Evolutionary conservation across 2,329 filamentous ascomycete species (phyloP).

Genomic region (Epichloe glyceriae): DNA sequence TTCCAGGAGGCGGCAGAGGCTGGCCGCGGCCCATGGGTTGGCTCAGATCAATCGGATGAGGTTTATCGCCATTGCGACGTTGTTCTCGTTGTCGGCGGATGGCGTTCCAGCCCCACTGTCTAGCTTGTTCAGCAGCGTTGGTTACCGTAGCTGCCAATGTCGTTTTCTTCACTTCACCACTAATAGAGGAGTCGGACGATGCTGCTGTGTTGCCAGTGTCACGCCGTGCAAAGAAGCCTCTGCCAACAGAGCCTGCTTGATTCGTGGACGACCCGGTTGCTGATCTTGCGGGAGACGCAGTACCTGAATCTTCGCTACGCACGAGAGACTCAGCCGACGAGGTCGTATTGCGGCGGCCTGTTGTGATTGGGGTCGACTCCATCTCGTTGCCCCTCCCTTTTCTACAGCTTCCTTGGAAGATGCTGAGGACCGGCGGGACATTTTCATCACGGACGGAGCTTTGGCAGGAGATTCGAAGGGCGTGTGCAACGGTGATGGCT

Average conservation of each 20-base stretch:
- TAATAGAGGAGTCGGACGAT: conserved; percentile 23
- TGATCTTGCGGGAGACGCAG: conserved; percentile 18
- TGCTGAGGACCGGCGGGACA: conserved; percentile 35
- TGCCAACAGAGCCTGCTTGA: conserved; percentile 25
- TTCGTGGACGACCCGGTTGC: conserved; percentile 26
- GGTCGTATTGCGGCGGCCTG: conserved; percentile 23
- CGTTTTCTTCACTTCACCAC: conserved; percentile 30
- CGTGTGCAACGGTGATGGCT: conserved; percentile 37
- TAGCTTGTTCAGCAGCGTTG: conserved; percentile 41
- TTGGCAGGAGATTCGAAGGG: conserved; percentile 22
- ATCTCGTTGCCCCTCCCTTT: conserved; percentile 20
- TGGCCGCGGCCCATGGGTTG: conserved; percentile 74
- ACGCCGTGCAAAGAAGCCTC: conserved; percentile 27
- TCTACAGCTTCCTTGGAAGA: conserved; percentile 32
- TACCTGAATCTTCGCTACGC: conserved; percentile 10
- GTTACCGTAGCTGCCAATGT: conserved; percentile 39
- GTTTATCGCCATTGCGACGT: conserved; percentile 20
- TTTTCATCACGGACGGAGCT: conserved; percentile 24
- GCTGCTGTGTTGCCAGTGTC: conserved; percentile 24
- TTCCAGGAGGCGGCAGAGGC: conserved; percentile 69
- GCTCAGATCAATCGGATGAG: conserved; percentile 29
- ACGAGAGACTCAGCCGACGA: conserved; percentile 23
- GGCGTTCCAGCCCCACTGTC: conserved; percentile 47
- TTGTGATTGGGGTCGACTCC: conserved; percentile 15
- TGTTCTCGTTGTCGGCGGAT: conserved; percentile 37